Evolutionary conservation across 202 grass and related monocot species (phyloP), one percentile per base, ranked within the genome.

Genomic region (Musa balbisiana): DNA sequence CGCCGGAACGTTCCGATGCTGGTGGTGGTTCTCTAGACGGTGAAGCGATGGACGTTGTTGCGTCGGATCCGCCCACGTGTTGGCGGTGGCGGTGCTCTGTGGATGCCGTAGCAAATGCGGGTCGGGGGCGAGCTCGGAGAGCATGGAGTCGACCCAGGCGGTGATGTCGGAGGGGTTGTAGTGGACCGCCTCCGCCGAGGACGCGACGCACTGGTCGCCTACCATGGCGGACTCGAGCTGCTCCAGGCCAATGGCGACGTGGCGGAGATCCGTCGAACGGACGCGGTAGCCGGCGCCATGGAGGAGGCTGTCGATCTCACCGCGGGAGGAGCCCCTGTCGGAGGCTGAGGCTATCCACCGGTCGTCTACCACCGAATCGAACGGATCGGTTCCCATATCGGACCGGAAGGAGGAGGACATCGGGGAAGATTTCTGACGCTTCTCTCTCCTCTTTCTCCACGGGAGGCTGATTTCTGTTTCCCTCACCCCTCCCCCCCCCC

Each of bases 121-220:
- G 68, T n/a, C 20, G 19, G 68, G 29, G 68, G 68, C n/a, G 20
- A 65, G 8, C 62, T 65, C 68, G 49, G 15, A 14, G 49, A 71
- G 69, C 69, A 71, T 71, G 17, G 49, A n/a, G 16, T 71, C 69
- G 49, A 71, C 69, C 69, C 69, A 71, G 19, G 69, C 69, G 19
- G 69, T 16, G 15, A 71, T 49, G 16, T 71, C 69, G 1, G 69
- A 51, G 3, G 69, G 49, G 69, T 71, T 71, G 33, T 52, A 71
- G 69, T 71, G 69, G 69, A 71, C n/a, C 14, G 8, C 49, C 12
- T 52, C 69, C 22, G 49, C 24, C 25, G 15, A n/a, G 69, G 15
- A 17, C 1, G 21, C 9, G 15, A 10, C 25, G 69, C n/a, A 20
- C 17, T 53, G 25, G 13, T 16, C 69, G 43, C 29, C 49, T 1